A percentile compares a stretch with the other conserved stretches of the same genome.
Conservation (phyloP, 2,329 filamentous ascomycete species). For the Epichloe typhina region DNA sequence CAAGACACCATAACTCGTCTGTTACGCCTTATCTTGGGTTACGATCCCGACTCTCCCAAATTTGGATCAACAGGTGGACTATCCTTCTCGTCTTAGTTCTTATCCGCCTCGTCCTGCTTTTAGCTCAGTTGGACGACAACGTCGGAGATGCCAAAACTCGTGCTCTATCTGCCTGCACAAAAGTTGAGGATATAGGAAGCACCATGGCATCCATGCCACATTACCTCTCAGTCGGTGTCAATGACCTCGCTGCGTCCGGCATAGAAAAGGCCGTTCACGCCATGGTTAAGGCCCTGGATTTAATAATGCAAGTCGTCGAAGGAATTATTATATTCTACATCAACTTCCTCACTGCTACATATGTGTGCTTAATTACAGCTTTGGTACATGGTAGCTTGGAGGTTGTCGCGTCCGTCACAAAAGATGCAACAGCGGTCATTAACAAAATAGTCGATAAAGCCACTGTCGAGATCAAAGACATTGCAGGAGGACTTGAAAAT, state of each 20-base stretch:
- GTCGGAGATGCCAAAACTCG: conserved; percentile 64
- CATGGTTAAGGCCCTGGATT: conserved; percentile 63
- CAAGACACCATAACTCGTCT: conserved; percentile 25
- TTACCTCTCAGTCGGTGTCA: conserved; percentile 81
- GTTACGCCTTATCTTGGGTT: conserved; percentile 88
- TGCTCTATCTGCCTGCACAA: conserved; percentile 78
- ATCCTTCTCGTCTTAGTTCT: conserved; percentile 78
- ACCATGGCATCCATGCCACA: conserved; percentile 97
- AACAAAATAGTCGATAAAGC: conserved; percentile 41
- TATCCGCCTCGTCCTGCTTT: conserved; percentile 63
- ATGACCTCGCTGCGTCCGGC: conserved; percentile 66
- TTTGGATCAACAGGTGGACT: conserved; percentile 98
- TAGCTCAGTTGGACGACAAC: conserved; percentile 58
- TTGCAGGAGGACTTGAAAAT: conserved; percentile 34
- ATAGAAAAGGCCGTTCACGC: conserved; percentile 71
- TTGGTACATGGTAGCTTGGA: conserved; percentile 69
- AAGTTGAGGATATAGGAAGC: conserved; percentile 86
- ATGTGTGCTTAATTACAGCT: conserved; percentile 77
- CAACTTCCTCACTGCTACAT: conserved; percentile 81
- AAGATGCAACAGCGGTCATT: conserved; percentile 37
- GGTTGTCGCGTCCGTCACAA: conserved; percentile 42
- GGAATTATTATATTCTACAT: conserved; percentile 85
- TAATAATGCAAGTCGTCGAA: conserved; percentile 73
- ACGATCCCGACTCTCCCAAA: conserved; percentile 77
- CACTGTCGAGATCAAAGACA: conserved; percentile 42